A percentile compares a stretch with the other conserved stretches of the same genome.
Evolutionary conservation across 2,329 filamentous ascomycete genomes (phyloP).

Genomic region (Pseudogymnoascus sp.): DNA sequence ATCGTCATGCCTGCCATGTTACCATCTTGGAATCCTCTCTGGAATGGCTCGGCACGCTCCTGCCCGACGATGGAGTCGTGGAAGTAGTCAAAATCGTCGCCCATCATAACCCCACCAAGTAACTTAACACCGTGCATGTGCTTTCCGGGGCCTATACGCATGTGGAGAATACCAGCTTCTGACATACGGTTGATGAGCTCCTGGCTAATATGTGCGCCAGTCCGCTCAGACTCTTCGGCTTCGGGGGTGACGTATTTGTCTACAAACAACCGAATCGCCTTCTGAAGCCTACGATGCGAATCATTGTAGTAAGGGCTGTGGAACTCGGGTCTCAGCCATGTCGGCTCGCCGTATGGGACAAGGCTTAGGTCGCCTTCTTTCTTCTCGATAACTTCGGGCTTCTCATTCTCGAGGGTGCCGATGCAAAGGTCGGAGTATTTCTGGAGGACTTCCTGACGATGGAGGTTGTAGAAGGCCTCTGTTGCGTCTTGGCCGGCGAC

Average conservation of each 20-base stretch:
- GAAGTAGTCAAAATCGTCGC: conserved; percentile 81
- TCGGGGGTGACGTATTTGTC: conserved; percentile 67
- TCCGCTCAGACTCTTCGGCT: conserved; percentile 67
- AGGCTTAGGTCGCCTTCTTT: conserved; percentile 64
- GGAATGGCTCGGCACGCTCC: conserved; percentile 66
- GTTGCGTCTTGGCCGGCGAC: conserved; percentile 79
- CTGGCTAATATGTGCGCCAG: conserved; percentile 63
- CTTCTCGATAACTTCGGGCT: conserved; percentile 63
- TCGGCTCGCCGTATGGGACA: conserved; percentile 78
- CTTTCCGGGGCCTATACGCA: conserved; percentile 77
- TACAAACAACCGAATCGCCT: conserved; percentile 65
- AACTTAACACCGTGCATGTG: conserved; percentile 68
- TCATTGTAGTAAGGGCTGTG: conserved; percentile 76
- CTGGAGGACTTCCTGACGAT: conserved; percentile 79
- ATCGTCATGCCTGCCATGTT: conserved; percentile 86
- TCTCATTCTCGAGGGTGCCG: conserved; percentile 69
- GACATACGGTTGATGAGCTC: conserved; percentile 74
- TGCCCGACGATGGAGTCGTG: conserved; percentile 73
- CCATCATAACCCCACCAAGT: conserved; percentile 62
- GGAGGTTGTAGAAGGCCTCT: conserved; percentile 81
- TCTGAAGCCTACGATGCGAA: conserved; percentile 61
- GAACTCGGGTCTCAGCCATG: conserved; percentile 74
- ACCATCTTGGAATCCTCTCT: conserved; percentile 77
- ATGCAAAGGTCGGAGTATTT: conserved; percentile 72
- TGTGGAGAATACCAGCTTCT: conserved; percentile 66